phyloP scores from a whole-genome alignment of 108 stramenopile species.

The Stephanodiscus triporus region DNA sequence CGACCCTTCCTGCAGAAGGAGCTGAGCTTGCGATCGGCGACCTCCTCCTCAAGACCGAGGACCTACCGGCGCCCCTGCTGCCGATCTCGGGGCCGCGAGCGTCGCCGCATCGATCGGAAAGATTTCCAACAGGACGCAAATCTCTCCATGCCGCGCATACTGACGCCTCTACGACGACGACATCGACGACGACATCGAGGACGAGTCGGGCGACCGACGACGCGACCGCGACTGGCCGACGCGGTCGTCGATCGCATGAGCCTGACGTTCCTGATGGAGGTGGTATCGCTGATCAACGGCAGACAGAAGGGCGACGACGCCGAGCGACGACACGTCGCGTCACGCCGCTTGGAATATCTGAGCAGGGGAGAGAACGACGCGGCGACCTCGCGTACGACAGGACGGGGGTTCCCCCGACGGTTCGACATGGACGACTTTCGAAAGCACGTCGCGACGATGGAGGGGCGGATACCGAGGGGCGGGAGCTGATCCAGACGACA shows the following conservation, averaged over 20 bases:
- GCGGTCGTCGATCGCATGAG: conserved; percentile 31
- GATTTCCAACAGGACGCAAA: conserved; percentile 17
- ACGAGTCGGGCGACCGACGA: no score
- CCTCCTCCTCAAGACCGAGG: conserved; percentile 19
- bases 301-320: conserved; percentile 45
- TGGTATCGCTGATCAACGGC: conserved; percentile 48
- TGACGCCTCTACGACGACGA: conserved; percentile 25
- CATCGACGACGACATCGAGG: no score
- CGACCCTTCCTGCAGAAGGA: conserved; percentile 37
- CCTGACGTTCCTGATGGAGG: conserved; percentile 44
- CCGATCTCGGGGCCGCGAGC: conserved; percentile 39
- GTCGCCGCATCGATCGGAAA: conserved; percentile 31
- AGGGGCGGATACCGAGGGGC: conserved; percentile 36
- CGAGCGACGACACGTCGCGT: conserved; percentile 4
- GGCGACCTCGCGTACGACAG: conserved; percentile 49
- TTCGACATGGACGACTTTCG: conserved; percentile 58
- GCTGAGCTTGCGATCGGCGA: conserved; percentile 46
- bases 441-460: conserved; percentile 52
- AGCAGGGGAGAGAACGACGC: conserved; percentile 35
- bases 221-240: no score
- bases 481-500: conserved; percentile 58
- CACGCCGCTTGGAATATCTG: conserved; percentile 17
- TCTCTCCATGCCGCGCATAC: conserved; percentile 26
- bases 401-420: conserved; percentile 20
- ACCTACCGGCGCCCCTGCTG: conserved; percentile 50